These are phyloP conservation scores for Parathielavia hyrcaniae DNA, from an alignment of 495 filamentous ascomycete genomes.

Conservation along the genomic window DNA sequence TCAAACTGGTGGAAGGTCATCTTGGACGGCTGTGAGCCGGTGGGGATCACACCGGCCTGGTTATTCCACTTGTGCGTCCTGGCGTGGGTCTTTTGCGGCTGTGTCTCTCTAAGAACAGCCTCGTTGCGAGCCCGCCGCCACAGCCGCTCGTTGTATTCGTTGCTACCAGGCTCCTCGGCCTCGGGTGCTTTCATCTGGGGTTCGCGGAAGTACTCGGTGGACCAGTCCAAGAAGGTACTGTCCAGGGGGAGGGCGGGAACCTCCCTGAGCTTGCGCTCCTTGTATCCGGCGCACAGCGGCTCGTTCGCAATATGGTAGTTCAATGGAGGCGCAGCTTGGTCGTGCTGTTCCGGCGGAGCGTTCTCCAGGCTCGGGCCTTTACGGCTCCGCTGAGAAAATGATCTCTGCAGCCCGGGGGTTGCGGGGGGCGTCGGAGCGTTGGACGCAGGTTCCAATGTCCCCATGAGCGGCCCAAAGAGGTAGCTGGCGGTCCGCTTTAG, in stretches of 20 bases:
- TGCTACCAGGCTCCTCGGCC: constrained; percentile 89
- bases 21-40: constrained; percentile 77
- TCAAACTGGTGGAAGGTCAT: constrained; percentile 98
- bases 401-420: constrained; percentile 42
- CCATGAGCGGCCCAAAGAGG: constrained; percentile 53
- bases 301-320: constrained; percentile 70
- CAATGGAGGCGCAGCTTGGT: constrained; percentile 58
- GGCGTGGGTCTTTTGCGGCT: constrained; percentile 83
- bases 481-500: constrained; percentile 51
- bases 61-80: constrained; percentile 78
- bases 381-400: constrained; percentile 32
- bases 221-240: constrained; percentile 89
- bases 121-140: constrained; percentile 94
- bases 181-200: constrained; percentile 97
- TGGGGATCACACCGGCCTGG: constrained; percentile 70
- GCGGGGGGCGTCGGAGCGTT: constrained; percentile 27
- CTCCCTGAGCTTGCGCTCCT: constrained; percentile 50
- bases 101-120: constrained; percentile 80
- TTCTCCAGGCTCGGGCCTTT: constrained; percentile 59
- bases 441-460: constrained; percentile 33
- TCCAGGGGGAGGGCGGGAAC: constrained; percentile 62
- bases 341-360: constrained; percentile 69
- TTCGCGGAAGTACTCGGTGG: constrained; percentile 96
- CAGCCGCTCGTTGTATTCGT: constrained; percentile 92
- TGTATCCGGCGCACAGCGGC: constrained; percentile 68